Base-by-base conservation (phyloP, 192 early-diverging fungal genomes). In the Tieghemiomyces parasiticus region DNA sequence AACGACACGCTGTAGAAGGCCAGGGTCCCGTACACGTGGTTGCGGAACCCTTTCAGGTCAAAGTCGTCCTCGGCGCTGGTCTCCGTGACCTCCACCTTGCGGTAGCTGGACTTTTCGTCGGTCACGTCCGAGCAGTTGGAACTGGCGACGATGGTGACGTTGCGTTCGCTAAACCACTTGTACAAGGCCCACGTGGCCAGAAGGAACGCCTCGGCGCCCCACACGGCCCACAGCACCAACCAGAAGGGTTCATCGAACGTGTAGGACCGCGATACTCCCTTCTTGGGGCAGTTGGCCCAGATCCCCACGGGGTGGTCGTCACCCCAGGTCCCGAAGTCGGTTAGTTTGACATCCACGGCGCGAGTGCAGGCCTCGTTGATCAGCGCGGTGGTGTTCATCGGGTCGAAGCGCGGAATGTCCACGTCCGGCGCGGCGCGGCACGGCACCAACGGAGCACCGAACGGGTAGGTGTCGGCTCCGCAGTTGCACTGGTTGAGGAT, bases 401-500 rank as follows among this genome's bases (percentile, higher is more conserved):
- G 65, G 46, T 73, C 60, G 56, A 71, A 79, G 29, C 71, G 51
- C 28, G 46, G 28, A 32, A 79, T 73, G 25, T 74, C 67, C 2
- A 74, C 71, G 22, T 64, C 62, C 2, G 63, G 59, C 0, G 61
- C 58, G 12, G 66, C 22, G 35, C 35, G 19, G 58, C 78, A 79
- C 3, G 70, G 62, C 2, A 64, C 35, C 31, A 74, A 60, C 1
- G 32, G 25, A 2, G 52, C 22, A 0, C 65, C 68, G 20, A 53
- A 60, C 13, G 46, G 28, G 38, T 67, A 61, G 35, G 66, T 52
- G 53, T 66, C 62, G 51, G 42, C 59, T 24, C 68, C 68, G 61
- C 78, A 79, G n/a, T 67, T 61, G 61, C 78, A 79, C 2, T 59
- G 60, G 58, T 75, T 73, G 38, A 60, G 29, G 9, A 51, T 46